These are phyloP conservation scores for Cryphonectria nitschkei DNA, from an alignment of 2,329 filamentous ascomycete species.

Conservation along the genomic window DNA sequence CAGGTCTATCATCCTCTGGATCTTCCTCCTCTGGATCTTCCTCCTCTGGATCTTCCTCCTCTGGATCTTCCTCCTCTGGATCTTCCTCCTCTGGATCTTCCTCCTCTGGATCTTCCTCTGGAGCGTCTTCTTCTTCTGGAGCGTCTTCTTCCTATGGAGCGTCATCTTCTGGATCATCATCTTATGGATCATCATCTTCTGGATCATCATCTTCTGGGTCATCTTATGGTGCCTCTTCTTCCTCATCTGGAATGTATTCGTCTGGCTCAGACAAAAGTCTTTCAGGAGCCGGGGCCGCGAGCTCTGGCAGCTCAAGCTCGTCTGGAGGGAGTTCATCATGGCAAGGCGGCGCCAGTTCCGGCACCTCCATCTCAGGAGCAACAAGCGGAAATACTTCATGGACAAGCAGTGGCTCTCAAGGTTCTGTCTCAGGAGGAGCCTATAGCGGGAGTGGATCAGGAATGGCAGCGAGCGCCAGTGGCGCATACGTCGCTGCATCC, in stretches of 20 bases:
- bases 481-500: background rate
- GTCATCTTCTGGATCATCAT: too few relatives aligned
- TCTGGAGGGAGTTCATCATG: background rate
- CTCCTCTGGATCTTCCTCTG: background rate
- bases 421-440: background rate
- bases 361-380: background rate
- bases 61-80: background rate
- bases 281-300: background rate
- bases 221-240: background rate
- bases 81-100: background rate
- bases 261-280: background rate
- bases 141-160: background rate
- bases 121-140: background rate
- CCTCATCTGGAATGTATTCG: background rate
- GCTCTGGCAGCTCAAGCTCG: constrained; percentile 4
- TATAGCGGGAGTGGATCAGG: background rate
- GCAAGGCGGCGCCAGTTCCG: background rate
- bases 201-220: background rate
- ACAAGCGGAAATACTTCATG: background rate
- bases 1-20: background rate
- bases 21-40: background rate
- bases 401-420: background rate
- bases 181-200: background rate
- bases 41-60: background rate
- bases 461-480: background rate